A percentile compares a stretch with the other conserved stretches of the same genome.
Evolutionary conservation across 2,329 filamentous ascomycete species (phyloP).

Genomic region (Neopestalotiopsis sp.): DNA sequence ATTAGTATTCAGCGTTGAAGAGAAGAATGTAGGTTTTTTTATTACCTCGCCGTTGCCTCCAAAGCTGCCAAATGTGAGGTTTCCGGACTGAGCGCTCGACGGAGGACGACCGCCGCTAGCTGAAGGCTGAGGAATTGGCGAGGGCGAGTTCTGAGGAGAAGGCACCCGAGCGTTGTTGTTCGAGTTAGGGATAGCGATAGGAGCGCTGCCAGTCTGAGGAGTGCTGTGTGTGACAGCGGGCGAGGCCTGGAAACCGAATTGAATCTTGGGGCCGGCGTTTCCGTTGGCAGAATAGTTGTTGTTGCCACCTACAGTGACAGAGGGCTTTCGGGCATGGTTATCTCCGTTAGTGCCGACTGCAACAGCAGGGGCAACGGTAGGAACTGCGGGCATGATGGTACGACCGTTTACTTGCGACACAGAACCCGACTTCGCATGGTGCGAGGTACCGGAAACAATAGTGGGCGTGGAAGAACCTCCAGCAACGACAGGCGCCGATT

Average conservation of each 20-base stretch:
- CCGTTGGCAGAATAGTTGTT: conserved; percentile 78
- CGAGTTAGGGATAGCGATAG: conserved; percentile 64
- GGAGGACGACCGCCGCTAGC: conserved; percentile 86
- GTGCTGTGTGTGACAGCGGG: conserved; percentile 70
- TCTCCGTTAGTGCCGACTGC: conserved; percentile 67
- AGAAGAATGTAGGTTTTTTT: conserved; percentile 28
- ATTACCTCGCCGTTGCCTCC: conserved; percentile 81
- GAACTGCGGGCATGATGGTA: conserved; percentile 72
- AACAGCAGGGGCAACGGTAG: conserved; percentile 58
- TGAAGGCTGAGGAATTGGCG: conserved; percentile 88
- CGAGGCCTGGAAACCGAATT: conserved; percentile 82
- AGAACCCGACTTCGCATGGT: conserved; percentile 69
- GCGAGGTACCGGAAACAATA: conserved; percentile 61
- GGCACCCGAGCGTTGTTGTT: conserved; percentile 69
- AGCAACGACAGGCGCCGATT: conserved; percentile 63
- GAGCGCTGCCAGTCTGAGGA: conserved; percentile 62
- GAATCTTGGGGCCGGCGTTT: conserved; percentile 65
- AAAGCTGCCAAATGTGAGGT: conserved; percentile 84
- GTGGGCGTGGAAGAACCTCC: conserved; percentile 60
- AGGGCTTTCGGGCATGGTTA: conserved; percentile 84
- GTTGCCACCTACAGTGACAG: conserved; percentile 87
- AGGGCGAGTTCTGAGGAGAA: conserved; percentile 87
- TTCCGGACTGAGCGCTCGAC: conserved; percentile 70
- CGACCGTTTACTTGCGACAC: conserved; percentile 87
- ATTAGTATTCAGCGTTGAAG: conserved; percentile 32